A percentile compares a stretch with the other conserved stretches of the same genome.
These are phyloP conservation scores for Camellia oleifera DNA, from an alignment of 179 eudicot species.

Conservation along the genomic window DNA sequence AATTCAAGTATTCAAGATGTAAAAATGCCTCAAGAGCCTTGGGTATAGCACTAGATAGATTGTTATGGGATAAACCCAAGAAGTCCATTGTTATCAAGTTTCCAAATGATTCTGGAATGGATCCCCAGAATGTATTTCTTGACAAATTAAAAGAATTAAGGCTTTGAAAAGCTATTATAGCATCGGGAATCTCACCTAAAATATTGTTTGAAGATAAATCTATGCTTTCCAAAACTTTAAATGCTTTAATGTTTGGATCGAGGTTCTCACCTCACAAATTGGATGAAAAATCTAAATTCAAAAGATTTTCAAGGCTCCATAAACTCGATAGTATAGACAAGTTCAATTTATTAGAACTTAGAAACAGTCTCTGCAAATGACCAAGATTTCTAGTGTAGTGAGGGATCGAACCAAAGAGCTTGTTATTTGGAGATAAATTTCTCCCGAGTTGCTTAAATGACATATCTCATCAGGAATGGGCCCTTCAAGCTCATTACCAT, in stretches of 20 bases:
- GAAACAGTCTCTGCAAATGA: background rate
- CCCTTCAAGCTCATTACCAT: too few relatives aligned
- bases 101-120: background rate
- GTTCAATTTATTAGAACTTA: background rate
- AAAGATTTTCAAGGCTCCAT: conserved; percentile 3
- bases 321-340: background rate
- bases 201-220: conserved; percentile 5
- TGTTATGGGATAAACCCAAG: conserved; percentile 4
- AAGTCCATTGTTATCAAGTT: background rate
- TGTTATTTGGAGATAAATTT: background rate
- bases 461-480: too few relatives aligned
- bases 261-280: background rate
- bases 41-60: too few relatives aligned
- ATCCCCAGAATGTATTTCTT: background rate
- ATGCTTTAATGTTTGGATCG: background rate
- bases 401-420: background rate
- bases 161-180: background rate
- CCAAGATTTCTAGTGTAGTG: background rate
- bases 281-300: background rate
- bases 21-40: too few relatives aligned
- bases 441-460: too few relatives aligned
- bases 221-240: background rate
- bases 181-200: background rate
- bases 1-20: background rate
- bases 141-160: background rate